phyloP scores from a whole-genome alignment of 2,329 filamentous ascomycete genomes.

The Sporothrix luriei region DNA sequence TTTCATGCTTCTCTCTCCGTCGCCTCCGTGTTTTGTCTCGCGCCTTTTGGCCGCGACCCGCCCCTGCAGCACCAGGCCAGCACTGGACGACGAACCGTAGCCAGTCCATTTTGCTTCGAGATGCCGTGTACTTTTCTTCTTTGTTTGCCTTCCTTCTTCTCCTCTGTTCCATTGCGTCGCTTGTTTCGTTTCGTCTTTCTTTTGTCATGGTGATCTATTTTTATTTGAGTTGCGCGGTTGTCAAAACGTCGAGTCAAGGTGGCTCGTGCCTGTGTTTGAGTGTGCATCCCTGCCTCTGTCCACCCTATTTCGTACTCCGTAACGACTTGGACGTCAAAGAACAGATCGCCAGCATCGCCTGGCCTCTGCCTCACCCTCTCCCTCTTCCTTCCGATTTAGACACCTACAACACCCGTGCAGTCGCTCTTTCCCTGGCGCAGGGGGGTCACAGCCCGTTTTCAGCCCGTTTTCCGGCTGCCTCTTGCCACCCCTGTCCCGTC shows the following conservation, averaged over 20 bases:
- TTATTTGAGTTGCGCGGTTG: slow-evolving; percentile 12
- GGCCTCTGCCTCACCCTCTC: slow-evolving; percentile 23
- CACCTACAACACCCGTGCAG: neutral
- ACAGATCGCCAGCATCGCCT: neutral
- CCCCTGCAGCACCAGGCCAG: slow-evolving; percentile 15
- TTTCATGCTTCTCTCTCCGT: neutral
- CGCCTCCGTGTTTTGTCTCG: slow-evolving; percentile 27
- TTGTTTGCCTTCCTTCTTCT: neutral
- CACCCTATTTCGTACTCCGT: neutral
- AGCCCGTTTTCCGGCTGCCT: slow-evolving; percentile 26
- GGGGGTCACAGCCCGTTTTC: slow-evolving; percentile 21
- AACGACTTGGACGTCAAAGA: neutral
- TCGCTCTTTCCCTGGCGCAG: neutral
- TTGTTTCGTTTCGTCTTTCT: slow-evolving; percentile 12
- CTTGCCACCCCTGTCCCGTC: slow-evolving; percentile 16
- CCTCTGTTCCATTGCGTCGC: neutral
- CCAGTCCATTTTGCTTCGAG: slow-evolving; percentile 9
- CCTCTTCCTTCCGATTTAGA: slow-evolving; percentile 15
- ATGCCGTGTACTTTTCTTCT: neutral
- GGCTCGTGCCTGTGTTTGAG: neutral
- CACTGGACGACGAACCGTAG: neutral
- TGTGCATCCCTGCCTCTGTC: slow-evolving; percentile 7
- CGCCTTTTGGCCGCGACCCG: slow-evolving; percentile 26
- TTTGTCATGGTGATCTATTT: neutral
- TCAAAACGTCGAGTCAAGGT: neutral